Evolutionary conservation across 2,329 filamentous ascomycete species (phyloP).

Genomic region (Diaporthe amygdali): DNA sequence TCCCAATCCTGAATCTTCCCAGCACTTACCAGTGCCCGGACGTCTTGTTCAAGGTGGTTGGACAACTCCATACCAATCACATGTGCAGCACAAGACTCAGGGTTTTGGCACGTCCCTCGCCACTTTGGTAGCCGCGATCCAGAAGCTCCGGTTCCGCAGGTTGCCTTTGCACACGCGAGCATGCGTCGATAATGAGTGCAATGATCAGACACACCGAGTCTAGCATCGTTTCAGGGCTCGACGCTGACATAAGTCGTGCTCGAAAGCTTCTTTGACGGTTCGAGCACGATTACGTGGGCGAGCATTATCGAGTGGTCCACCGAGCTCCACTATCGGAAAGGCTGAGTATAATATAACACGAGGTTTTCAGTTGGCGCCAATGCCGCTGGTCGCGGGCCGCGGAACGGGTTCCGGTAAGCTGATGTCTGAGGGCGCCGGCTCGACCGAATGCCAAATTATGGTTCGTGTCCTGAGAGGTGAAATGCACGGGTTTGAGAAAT

Average conservation of each 20-base stretch:
- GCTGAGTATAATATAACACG: slow-evolving; percentile 9
- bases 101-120: slow-evolving; percentile 8
- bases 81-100: slow-evolving; percentile 3
- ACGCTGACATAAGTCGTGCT: not conserved
- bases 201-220: not conserved
- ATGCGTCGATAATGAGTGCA: not conserved
- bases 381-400: slow-evolving; percentile 1
- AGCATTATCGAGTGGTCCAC: not conserved
- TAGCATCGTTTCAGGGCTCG: not conserved
- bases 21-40: not conserved
- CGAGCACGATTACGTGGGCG: not conserved
- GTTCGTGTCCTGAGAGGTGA: not conserved
- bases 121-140: not conserved
- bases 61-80: not conserved
- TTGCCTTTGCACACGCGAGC: not conserved
- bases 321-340: slow-evolving; percentile 1
- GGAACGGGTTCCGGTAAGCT: not conserved
- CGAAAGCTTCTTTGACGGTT: not conserved
- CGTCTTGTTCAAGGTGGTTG: not conserved
- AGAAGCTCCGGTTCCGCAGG: not conserved
- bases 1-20: not conserved
- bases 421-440: slow-evolving; percentile 1
- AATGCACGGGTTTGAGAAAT: slow-evolving; percentile 4
- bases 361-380: slow-evolving; percentile 13
- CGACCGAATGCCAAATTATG: not conserved